These are phyloP conservation scores for Thymus mandschuricus DNA, from an alignment of 257 asterid species.

Conservation along the genomic window DNA sequence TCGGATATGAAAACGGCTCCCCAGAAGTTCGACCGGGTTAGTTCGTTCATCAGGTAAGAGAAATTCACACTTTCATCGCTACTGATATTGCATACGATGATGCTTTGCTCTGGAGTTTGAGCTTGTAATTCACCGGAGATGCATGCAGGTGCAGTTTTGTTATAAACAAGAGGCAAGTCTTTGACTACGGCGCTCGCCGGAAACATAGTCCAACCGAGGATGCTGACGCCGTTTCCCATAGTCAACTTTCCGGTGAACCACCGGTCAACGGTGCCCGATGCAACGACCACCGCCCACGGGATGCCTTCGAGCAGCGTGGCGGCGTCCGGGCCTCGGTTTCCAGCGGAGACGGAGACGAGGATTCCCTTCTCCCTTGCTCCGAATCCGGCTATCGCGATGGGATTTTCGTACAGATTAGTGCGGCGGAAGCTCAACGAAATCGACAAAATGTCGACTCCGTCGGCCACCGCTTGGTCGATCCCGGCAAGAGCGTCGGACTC, in stretches of 20 bases:
- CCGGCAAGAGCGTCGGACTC: conserved; percentile 52
- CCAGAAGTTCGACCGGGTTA: conserved; percentile 25
- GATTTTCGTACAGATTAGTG: conserved; percentile 33
- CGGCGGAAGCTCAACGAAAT: conserved; percentile 34
- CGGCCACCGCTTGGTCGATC: conserved; percentile 55
- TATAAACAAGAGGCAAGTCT: conserved; percentile 32
- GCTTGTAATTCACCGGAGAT: conserved; percentile 25
- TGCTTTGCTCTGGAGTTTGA: conserved; percentile 26
- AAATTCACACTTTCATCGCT: neutral
- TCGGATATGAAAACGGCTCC: conserved; percentile 39
- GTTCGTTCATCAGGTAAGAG: conserved; percentile 5
- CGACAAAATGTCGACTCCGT: conserved; percentile 49
- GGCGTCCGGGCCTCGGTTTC: conserved; percentile 28
- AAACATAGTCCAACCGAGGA: conserved; percentile 41
- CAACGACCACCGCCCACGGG: conserved; percentile 46
- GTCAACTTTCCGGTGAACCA: conserved; percentile 36
- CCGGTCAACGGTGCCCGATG: conserved; percentile 47
- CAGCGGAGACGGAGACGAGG: conserved; percentile 50
- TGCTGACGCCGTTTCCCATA: conserved; percentile 33
- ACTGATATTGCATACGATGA: conserved; percentile 31
- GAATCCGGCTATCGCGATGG: conserved; percentile 47
- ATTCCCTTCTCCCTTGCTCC: conserved; percentile 49
- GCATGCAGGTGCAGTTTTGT: conserved; percentile 34
- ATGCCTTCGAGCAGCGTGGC: conserved; percentile 37
- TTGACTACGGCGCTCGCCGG: conserved; percentile 21